Evolutionary conservation across 345 rosid species (phyloP).

Genomic region (Kernera saxatilis): DNA sequence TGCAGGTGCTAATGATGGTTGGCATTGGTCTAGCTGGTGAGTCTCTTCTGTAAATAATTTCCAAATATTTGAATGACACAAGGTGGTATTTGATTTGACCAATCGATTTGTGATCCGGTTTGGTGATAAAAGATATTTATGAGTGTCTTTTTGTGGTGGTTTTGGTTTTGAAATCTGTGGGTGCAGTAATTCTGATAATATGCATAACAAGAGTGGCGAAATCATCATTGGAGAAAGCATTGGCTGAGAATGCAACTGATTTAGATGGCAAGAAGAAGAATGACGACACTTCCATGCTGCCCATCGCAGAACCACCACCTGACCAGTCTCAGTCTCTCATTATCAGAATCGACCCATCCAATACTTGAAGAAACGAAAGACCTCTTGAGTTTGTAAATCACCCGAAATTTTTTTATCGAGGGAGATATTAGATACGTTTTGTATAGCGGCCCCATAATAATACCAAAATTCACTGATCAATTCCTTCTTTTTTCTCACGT

Average conservation of each 20-base stretch:
- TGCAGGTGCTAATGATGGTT: slow-evolving; percentile 37
- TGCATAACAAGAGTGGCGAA: slow-evolving; percentile 44
- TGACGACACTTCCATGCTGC: slow-evolving; percentile 15
- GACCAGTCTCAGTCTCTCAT: slow-evolving; percentile 27
- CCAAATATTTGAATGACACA: not conserved
- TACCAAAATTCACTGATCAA: not conserved
- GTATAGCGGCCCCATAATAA: slow-evolving; percentile 12
- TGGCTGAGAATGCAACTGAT: slow-evolving; percentile 33
- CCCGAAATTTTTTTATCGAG: not conserved
- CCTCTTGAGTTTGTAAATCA: slow-evolving; percentile 16
- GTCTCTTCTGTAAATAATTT: not conserved
- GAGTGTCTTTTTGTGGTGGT: too few relatives aligned
- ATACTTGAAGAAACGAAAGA: not conserved
- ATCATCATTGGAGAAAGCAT: slow-evolving; percentile 40
- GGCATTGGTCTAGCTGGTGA: slow-evolving; percentile 39
- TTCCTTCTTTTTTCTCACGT: not conserved
- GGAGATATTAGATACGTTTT: slow-evolving; percentile 9
- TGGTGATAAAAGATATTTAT: too few relatives aligned
- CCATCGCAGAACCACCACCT: slow-evolving; percentile 21
- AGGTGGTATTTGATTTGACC: not conserved
- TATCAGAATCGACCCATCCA: slow-evolving; percentile 29
- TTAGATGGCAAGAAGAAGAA: slow-evolving; percentile 27
- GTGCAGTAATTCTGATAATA: slow-evolving; percentile 34
- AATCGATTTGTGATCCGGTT: not conserved
- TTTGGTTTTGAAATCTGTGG: not conserved